Base-by-base conservation (phyloP, 2,329 filamentous ascomycete genomes). In the Talaromyces albobiverticillius region DNA sequence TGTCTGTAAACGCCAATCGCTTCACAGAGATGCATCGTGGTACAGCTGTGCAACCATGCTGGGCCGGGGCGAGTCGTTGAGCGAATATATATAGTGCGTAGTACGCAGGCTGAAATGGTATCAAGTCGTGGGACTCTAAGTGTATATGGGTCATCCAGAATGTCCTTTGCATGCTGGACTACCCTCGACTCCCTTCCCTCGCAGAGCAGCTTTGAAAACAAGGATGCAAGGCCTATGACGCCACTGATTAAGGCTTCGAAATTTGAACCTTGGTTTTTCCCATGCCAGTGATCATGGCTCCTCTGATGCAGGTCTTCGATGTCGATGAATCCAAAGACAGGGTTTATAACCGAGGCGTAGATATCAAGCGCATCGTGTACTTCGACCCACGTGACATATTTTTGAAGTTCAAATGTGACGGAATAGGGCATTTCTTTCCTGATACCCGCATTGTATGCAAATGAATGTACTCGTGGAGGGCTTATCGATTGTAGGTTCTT, bases 11-110 rank as follows among this genome's bases (percentile, higher is more conserved):
- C 42, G 1, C 64, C 63, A 25, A 77, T 74, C 8, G 79, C 77
- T 59, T 82, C 81, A 1, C 80, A 68, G 23, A 82, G 71, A 61
- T 83, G 81, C 77, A 83, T 80, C 9, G 77, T 66, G 0, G 72
- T 77, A 48, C 76, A 81, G 54, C 76, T 81, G 0, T 79, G 79
- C 60, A 82, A 74, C 80, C 80, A 83, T 1, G 77, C 71, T 0
- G 73, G 69, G 56, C 82, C 77, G 0, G 79, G 79, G 3, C 77
- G 73, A 4, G 72, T 76, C 0, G 79, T 78, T 3, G 76, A 67
- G 3, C 81, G 71, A 8, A 82, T 65, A 40, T 82, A 82, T 0
- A 79, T 65, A 0, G 75, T 74, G 1, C 80, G 74, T 4, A 83
- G 69, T 0, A 79, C 61, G 79, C 79, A 83, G n/a, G 61, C 64